phyloP scores from a whole-genome alignment of 148 eudicot species.

The Silene conica region DNA sequence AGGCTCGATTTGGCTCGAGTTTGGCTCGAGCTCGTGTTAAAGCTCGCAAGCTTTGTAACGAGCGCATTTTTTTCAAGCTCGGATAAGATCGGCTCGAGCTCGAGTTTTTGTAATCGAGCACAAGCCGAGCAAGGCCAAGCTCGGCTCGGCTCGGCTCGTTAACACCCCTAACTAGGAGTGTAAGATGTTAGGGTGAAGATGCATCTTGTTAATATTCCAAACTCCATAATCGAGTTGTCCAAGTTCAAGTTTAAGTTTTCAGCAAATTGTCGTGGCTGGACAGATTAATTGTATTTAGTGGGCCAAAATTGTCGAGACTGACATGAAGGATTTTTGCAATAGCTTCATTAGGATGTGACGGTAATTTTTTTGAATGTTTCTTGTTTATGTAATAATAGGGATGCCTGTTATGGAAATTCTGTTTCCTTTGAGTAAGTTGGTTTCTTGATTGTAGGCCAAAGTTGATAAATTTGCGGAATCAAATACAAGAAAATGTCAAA shows the following conservation, averaged over 20 bases:
- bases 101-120: no score
- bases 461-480: slow-evolving; percentile 48
- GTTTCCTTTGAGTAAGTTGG: neutral
- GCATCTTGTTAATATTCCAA: no score
- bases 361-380: neutral
- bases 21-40: no score
- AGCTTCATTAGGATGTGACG: neutral
- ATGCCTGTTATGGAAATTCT: neutral
- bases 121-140: no score
- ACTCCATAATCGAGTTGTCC: neutral
- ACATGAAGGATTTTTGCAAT: neutral
- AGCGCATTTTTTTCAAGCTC: no score
- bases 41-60: no score
- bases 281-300: neutral
- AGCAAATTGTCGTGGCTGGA: neutral
- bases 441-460: slow-evolving; percentile 57
- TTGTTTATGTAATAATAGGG: neutral
- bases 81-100: no score
- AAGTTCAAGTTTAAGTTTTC: neutral
- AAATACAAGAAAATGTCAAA: slow-evolving; percentile 71
- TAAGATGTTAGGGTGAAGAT: no score
- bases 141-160: no score
- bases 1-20: no score
- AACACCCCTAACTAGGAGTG: no score
- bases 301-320: neutral